phyloP scores from a whole-genome alignment of 768 basidiomycete species.

The Termitomyces sp. region DNA sequence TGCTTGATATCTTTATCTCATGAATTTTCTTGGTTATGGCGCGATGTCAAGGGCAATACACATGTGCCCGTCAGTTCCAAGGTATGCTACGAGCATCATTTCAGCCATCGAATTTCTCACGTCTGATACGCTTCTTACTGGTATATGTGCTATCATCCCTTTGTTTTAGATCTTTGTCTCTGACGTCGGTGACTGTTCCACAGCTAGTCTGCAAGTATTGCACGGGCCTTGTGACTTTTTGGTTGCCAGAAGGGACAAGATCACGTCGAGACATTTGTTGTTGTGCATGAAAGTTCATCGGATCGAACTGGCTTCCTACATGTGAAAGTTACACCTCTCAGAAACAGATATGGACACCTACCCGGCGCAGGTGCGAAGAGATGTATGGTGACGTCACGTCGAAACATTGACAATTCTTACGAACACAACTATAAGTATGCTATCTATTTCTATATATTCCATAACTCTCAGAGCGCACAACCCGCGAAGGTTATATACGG shows the following conservation, averaged over 20 bases:
- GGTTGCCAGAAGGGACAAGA: background rate
- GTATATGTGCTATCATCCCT: background rate
- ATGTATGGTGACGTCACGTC: background rate
- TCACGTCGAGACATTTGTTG: background rate
- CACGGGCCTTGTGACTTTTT: background rate
- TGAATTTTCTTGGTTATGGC: background rate
- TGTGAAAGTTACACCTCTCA: background rate
- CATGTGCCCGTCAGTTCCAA: background rate
- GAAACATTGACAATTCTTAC: background rate
- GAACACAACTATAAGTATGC: background rate
- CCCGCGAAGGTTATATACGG: background rate
- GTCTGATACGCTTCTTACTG: background rate
- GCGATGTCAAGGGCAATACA: background rate
- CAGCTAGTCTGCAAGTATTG: background rate
- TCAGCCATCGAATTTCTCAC: background rate
- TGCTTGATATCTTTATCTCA: background rate
- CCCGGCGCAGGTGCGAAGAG: background rate
- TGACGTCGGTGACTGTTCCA: background rate
- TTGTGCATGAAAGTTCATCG: background rate
- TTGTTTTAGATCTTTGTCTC: background rate
- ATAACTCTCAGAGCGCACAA: background rate
- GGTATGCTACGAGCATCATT: background rate
- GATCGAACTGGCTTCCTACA: background rate
- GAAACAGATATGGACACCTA: background rate
- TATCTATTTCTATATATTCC: background rate